These are phyloP conservation scores for Podaxis sp. DNA, from an alignment of 768 basidiomycete genomes.

Conservation along the genomic window DNA sequence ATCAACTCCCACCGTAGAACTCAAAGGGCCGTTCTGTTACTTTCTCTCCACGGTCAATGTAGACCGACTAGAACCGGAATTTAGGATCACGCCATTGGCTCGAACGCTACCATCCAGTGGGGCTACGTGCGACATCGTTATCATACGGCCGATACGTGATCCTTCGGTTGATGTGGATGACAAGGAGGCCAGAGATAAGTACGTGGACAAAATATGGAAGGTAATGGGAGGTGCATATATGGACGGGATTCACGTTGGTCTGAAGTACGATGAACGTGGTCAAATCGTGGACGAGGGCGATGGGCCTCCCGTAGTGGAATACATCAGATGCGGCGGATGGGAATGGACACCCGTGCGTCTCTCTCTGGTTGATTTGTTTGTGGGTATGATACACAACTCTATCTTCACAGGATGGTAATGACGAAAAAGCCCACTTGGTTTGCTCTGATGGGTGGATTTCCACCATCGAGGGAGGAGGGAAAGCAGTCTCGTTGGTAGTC, in stretches of 20 bases:
- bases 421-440: conserved; percentile 65
- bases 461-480: conserved; percentile 59
- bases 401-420: conserved; percentile 50
- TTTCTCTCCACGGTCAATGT: conserved; percentile 82
- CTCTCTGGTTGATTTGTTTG: conserved; percentile 10
- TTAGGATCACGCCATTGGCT: conserved; percentile 72
- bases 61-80: conserved; percentile 81
- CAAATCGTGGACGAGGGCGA: conserved; percentile 38
- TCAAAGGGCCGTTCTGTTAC: conserved; percentile 83
- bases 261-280: conserved; percentile 53
- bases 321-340: conserved; percentile 77
- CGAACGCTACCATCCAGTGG: conserved; percentile 43
- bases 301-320: conserved; percentile 68
- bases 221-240: conserved; percentile 73
- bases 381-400: neutral
- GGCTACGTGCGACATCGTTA: conserved; percentile 67
- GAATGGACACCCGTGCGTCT: conserved; percentile 77
- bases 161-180: conserved; percentile 44
- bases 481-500: conserved; percentile 31
- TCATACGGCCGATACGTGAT: conserved; percentile 72
- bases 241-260: conserved; percentile 67
- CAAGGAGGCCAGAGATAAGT: conserved; percentile 43
- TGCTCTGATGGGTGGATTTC: conserved; percentile 81
- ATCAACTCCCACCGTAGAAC: conserved; percentile 36
- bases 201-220: conserved; percentile 51